A percentile compares a stretch with the other conserved stretches of the same genome.
These are phyloP conservation scores for Debaryomyces tyrocola DNA, from an alignment of 805 yeast species.

Conservation along the genomic window DNA sequence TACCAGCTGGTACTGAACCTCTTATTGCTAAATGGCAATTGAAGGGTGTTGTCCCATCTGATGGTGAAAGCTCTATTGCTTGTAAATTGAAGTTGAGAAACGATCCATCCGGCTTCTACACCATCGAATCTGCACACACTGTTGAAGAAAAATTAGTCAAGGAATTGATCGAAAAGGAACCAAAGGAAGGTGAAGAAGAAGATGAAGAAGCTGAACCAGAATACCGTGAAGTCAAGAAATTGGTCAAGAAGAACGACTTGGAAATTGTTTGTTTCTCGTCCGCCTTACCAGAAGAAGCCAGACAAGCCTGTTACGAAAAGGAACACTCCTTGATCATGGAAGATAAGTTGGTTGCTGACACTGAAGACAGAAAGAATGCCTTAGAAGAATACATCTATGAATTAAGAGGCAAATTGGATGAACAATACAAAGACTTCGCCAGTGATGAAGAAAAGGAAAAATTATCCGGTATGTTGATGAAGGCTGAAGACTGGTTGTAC, in stretches of 20 bases:
- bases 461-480: conserved; percentile 68
- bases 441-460: conserved; percentile 85
- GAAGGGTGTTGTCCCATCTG: conserved; percentile 78
- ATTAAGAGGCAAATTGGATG: conserved; percentile 95
- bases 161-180: conserved; percentile 71
- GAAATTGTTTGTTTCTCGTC: conserved; percentile 59
- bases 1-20: conserved; percentile 68
- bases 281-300: conserved; percentile 54
- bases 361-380: conserved; percentile 98
- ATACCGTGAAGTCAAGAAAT: conserved; percentile 86
- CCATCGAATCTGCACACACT: conserved; percentile 91
- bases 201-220: conserved; percentile 75
- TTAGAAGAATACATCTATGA: conserved; percentile 98
- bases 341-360: conserved; percentile 96
- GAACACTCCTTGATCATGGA: conserved; percentile 83
- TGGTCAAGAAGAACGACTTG: conserved; percentile 87
- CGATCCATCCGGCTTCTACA: conserved; percentile 94
- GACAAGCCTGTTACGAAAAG: conserved; percentile 69
- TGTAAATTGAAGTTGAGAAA: conserved; percentile 93
- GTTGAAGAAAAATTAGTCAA: conserved; percentile 87
- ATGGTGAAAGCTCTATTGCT: conserved; percentile 75
- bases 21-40: conserved; percentile 82
- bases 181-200: conserved; percentile 50
- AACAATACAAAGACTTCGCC: conserved; percentile 84
- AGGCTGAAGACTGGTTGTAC: conserved; percentile 97